Evolutionary conservation across 345 rosid genomes (phyloP), one percentile per base, ranked within the genome.

Genomic region (Aegle marmelos): DNA sequence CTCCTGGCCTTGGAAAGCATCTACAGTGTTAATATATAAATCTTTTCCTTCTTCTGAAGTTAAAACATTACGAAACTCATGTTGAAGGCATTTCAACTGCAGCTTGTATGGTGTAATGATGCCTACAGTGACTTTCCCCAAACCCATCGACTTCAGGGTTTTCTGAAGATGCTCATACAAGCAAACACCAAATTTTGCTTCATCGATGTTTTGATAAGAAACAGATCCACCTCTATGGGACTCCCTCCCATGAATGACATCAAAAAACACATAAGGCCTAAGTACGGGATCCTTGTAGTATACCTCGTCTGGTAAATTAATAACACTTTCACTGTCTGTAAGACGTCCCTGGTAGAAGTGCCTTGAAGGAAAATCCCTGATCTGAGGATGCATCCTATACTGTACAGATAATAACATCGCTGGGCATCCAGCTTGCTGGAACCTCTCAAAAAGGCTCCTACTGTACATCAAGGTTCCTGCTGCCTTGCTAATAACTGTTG

Each of bases 1-100:
- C 73, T 96, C 99, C 85, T 96, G 99, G 28, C 99, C 99, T 83
- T 96, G 99, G 89, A 96, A 96, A 72, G 99, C 99, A 81, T 96
- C 99, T 24, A 96, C 98, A 21, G 99, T 96, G 80, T 96, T 96
- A 62, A 96, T 96, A 80, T 96, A 96, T 16, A 96, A 78, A 84
- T 96, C 99, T 80, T 92, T 94, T 87, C 98, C 89, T 76, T 94
- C 99, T 78, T 94, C 99, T 60, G 94, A 90, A 75, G 85, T 88
- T 83, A 96, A 80, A 80, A 91, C 88, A 76, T 88, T 86, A 39
- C 91, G 91, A 76, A 96, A 96, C 83, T 96, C 99, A 4, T 81
- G 92, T 72, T 91, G 97, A 79, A 96, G 91, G 87, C 98, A 92
- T 85, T 96, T 96, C 79, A 96, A 73, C 82, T 96, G 99, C 91